Evolutionary conservation across 2,329 filamentous ascomycete species (phyloP).

Genomic region (Hirsutella thompsonii): DNA sequence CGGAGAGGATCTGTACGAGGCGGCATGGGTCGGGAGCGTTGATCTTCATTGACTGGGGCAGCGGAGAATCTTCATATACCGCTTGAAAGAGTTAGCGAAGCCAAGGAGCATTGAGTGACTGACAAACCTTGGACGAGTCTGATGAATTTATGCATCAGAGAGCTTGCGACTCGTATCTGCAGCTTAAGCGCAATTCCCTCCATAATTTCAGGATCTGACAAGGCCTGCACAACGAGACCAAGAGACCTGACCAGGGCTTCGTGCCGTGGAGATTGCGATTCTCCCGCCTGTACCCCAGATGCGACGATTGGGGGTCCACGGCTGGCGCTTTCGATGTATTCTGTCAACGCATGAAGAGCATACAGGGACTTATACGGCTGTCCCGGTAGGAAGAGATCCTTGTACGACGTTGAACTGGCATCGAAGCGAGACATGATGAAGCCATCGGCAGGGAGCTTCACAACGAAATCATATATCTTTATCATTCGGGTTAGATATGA

Average conservation of each 20-base stretch:
- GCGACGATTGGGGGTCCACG: conserved; percentile 7
- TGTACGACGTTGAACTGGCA: conserved; percentile 35
- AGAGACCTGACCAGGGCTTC: conserved; percentile 27
- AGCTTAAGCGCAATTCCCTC: conserved; percentile 16
- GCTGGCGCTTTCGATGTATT: conserved; percentile 40
- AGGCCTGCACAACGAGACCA: conserved; percentile 43
- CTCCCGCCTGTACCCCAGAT: background rate
- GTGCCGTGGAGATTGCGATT: conserved; percentile 1
- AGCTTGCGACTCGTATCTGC: conserved; percentile 14
- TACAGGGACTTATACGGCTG: conserved; percentile 66
- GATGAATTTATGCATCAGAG: conserved; percentile 15
- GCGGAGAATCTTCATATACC: background rate
- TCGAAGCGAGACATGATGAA: conserved; percentile 47
- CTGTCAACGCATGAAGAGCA: conserved; percentile 52
- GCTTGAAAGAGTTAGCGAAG: background rate
- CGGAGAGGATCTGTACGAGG: conserved; percentile 13
- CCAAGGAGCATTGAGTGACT: background rate
- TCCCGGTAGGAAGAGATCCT: conserved; percentile 52
- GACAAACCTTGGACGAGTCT: conserved; percentile 14
- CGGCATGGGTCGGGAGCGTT: conserved; percentile 18
- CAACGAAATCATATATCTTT: conserved; percentile 57
- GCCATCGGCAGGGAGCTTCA: conserved; percentile 55
- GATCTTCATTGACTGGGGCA: background rate
- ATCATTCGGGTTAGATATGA: conserved; percentile 7
- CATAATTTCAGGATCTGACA: conserved; percentile 43